Base-by-base conservation (phyloP, 352 stramenopile species). In the Pythium volutum region DNA sequence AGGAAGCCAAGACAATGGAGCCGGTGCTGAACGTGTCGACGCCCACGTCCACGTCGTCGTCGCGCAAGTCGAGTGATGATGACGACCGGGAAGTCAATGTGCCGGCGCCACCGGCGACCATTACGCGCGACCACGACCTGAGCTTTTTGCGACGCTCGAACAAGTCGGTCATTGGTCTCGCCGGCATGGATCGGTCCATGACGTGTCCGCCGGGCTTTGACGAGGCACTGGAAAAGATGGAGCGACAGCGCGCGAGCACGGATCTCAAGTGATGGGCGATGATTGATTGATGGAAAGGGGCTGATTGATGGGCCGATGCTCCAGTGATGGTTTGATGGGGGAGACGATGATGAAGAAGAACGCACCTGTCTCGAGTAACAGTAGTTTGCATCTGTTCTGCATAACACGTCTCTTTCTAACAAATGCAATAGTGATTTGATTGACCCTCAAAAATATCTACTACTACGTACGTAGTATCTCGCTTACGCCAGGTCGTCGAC, bases 41-140 rank as follows among this genome's bases (percentile, higher is more conserved):
- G 29, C 47, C 48, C 4, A 48, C 42, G 9, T 48, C 42, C n/a
- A 11, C 42, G 42, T 39, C 46, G 15, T 39, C 46, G 29, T 55
- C 48, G 18, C 48, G 29, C n/a, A 52, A 52, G 55, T 14, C 29
- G 12, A 27, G 47, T 15, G 9, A 53, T 10, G 25, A 46, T 6
- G 49, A 43, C 20, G 16, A 55, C 15, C 16, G 57, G 7, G 25
- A 59, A 2, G 16, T 56, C 2, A 63, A 41, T 22, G 64, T 76
- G 22, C 65, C 70, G 1, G 60, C 69, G 23, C 72, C 76, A 9
- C 62, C 76, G 12, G 60, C 76, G 25, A 91, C 79, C 16, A 91
- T 94, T 65, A 92, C 82, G 4, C 81, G 84, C 58, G 77, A 87
- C 36, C 80, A 91, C 52, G 84, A 94, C 62, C 62, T 92, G 49